Percentiles rank a stretch among this genome's conserved stretches.
These are phyloP conservation scores for Elsinoe necatrix DNA, from an alignment of 2,329 filamentous ascomycete species.

Conservation along the genomic window DNA sequence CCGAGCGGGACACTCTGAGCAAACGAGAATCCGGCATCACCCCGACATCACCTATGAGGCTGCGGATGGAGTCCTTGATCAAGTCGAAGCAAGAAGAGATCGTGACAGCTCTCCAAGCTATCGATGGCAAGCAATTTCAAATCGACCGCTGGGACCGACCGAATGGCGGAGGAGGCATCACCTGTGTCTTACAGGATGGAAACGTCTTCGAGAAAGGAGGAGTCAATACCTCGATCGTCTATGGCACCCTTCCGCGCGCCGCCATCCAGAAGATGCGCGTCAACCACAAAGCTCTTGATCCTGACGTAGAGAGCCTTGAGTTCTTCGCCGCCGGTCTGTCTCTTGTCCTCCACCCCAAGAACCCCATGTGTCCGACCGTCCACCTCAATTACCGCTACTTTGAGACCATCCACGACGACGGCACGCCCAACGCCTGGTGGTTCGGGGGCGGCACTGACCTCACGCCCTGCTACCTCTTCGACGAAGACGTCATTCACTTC, in stretches of 20 bases:
- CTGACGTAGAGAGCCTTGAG: conserved; percentile 70
- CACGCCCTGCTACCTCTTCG: conserved; percentile 88
- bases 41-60: conserved; percentile 80
- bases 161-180: conserved; percentile 85
- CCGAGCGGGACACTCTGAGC: conserved; percentile 71
- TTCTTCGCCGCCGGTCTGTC: conserved; percentile 95
- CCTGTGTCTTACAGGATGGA: conserved; percentile 89
- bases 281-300: conserved; percentile 84
- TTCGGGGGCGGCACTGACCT: conserved; percentile 93
- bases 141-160: conserved; percentile 80
- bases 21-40: conserved; percentile 71
- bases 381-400: conserved; percentile 99
- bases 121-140: conserved; percentile 76
- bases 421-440: conserved; percentile 85
- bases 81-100: conserved; percentile 87
- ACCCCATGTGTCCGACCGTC: conserved; percentile 95
- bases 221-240: conserved; percentile 90
- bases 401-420: conserved; percentile 81
- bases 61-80: conserved; percentile 96
- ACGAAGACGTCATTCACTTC: conserved; percentile 95
- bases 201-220: conserved; percentile 97
- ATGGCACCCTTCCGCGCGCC: conserved; percentile 76
- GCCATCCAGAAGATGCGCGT: conserved; percentile 90
- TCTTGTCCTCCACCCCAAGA: conserved; percentile 84
- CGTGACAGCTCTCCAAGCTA: conserved; percentile 67